Conservation (phyloP, 2,329 filamentous ascomycete genomes). For the Xylariales sp. region DNA sequence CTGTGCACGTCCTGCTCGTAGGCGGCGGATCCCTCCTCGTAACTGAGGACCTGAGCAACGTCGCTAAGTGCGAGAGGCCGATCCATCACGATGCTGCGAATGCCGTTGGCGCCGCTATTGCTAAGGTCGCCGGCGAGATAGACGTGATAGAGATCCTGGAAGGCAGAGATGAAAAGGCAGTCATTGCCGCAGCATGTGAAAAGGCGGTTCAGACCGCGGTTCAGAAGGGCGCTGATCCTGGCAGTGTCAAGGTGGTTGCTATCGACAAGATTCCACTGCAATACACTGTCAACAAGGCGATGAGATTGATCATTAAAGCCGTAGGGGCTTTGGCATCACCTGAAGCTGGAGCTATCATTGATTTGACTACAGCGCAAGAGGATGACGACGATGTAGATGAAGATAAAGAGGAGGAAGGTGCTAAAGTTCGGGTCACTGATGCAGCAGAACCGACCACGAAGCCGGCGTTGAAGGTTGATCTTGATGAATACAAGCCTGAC, state of each 20-base stretch:
- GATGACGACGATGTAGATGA: background rate
- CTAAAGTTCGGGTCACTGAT: background rate
- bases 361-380: background rate
- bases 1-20: slow-evolving; percentile 1
- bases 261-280: slow-evolving; percentile 2
- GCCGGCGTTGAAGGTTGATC: background rate
- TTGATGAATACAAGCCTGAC: background rate
- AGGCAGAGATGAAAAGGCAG: background rate
- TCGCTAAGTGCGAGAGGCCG: background rate
- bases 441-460: background rate
- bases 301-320: background rate
- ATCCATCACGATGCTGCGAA: slow-evolving; percentile 2
- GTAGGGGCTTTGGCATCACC: background rate
- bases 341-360: background rate
- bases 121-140: slow-evolving; percentile 3
- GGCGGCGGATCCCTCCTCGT: slow-evolving; percentile 1
- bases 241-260: background rate
- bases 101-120: slow-evolving; percentile 4
- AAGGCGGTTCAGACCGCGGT: background rate
- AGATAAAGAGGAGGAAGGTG: background rate
- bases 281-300: background rate
- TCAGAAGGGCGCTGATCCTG: background rate
- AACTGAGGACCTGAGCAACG: background rate
- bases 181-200: background rate
- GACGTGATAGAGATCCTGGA: slow-evolving; percentile 1